A percentile compares a stretch with the other conserved stretches of the same genome.
These are phyloP conservation scores for Aspergillus sojae DNA, from an alignment of 2,329 filamentous ascomycete species.

Conservation along the genomic window DNA sequence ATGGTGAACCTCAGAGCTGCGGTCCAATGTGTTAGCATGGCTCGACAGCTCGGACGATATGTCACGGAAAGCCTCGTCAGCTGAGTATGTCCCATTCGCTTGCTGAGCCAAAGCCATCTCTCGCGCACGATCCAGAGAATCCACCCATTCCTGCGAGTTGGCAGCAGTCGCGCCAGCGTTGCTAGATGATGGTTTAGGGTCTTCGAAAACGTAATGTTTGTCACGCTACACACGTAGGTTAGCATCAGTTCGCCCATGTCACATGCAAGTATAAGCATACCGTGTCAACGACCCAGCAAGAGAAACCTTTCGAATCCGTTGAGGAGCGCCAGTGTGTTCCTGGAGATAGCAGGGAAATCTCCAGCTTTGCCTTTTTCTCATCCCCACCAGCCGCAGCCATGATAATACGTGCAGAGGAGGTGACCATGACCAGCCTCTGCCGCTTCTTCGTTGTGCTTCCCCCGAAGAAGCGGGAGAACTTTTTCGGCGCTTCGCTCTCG, in stretches of 20 bases:
- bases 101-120: constrained; percentile 80
- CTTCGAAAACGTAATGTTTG: constrained; percentile 90
- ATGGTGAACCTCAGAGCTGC: constrained; percentile 41
- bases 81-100: constrained; percentile 65
- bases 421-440: constrained; percentile 91
- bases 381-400: constrained; percentile 89
- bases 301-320: constrained; percentile 82
- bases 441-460: constrained; percentile 89
- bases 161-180: constrained; percentile 66
- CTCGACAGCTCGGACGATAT: constrained; percentile 74
- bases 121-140: constrained; percentile 80
- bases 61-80: constrained; percentile 68
- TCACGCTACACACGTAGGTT: constrained; percentile 64
- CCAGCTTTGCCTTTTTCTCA: constrained; percentile 92
- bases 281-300: constrained; percentile 88
- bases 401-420: constrained; percentile 85
- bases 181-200: constrained; percentile 72
- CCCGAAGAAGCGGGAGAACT: constrained; percentile 90
- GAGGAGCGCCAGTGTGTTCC: constrained; percentile 80
- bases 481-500: constrained; percentile 73
- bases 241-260: constrained; percentile 28
- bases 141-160: constrained; percentile 88
- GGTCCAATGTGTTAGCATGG: constrained; percentile 50
- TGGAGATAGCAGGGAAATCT: constrained; percentile 77
- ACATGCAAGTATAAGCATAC: constrained; percentile 60